phyloP scores from a whole-genome alignment of 352 stramenopile genomes.

The Phytophthora nicotianae region DNA sequence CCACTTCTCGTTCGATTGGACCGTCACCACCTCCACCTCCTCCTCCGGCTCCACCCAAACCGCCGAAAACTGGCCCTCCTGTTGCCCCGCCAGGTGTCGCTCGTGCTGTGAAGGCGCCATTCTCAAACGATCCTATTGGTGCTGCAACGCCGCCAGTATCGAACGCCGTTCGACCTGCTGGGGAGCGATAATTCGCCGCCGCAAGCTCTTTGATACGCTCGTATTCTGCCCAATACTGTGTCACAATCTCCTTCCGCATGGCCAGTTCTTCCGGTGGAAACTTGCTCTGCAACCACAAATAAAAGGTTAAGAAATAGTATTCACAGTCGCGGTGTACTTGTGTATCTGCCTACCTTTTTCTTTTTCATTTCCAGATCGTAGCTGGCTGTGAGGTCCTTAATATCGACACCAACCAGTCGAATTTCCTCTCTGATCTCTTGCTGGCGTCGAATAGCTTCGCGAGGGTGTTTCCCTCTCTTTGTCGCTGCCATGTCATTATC shows the following conservation, averaged over 20 bases:
- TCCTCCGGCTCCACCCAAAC: slow-evolving; percentile 33
- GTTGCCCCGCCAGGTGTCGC: slow-evolving; percentile 24
- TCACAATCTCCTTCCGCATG: slow-evolving; percentile 81
- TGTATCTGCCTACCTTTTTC: slow-evolving; percentile 63
- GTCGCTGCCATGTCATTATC: slow-evolving; percentile 61
- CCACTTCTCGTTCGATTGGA: slow-evolving; percentile 43
- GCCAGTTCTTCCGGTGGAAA: slow-evolving; percentile 73
- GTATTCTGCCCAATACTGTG: slow-evolving; percentile 82
- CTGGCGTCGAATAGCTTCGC: slow-evolving; percentile 79
- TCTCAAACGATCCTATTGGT: slow-evolving; percentile 67
- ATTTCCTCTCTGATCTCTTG: slow-evolving; percentile 86
- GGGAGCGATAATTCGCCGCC: slow-evolving; percentile 58
- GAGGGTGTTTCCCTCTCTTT: slow-evolving; percentile 75
- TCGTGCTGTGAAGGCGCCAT: slow-evolving; percentile 55
- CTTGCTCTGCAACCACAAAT: slow-evolving; percentile 56
- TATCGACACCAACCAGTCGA: slow-evolving; percentile 70
- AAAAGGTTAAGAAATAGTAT: not conserved
- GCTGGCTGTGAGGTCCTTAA: slow-evolving; percentile 70
- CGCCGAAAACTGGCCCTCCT: slow-evolving; percentile 35
- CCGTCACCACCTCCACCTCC: slow-evolving; percentile 30
- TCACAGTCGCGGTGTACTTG: not conserved
- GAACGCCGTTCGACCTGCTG: slow-evolving; percentile 49
- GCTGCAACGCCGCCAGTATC: slow-evolving; percentile 49
- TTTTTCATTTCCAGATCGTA: slow-evolving; percentile 83
- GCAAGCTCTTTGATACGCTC: slow-evolving; percentile 81